A percentile compares a stretch with the other conserved stretches of the same genome.
phyloP scores from a whole-genome alignment of 257 asterid genomes.

The Sherardia arvensis region DNA sequence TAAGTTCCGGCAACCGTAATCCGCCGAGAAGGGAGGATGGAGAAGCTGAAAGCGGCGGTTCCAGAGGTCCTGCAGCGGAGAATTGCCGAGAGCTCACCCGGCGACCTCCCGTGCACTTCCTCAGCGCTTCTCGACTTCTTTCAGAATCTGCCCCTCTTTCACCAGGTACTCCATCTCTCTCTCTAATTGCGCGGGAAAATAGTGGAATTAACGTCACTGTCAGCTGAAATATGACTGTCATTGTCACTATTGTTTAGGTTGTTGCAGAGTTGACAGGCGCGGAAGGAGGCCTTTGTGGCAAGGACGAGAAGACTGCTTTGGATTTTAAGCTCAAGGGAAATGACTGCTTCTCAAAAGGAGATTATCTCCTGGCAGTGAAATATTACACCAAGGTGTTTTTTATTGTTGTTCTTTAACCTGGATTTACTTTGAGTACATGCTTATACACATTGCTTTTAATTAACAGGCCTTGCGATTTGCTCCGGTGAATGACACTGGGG shows the following conservation, averaged over 20 bases:
- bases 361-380: constrained; percentile 49
- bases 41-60: constrained; percentile 64
- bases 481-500: constrained; percentile 48
- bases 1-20: not conserved
- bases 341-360: constrained; percentile 59
- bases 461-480: constrained; percentile 73
- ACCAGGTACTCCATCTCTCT: constrained; percentile 37
- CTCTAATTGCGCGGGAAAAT: not conserved
- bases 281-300: constrained; percentile 53
- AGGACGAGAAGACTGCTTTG: constrained; percentile 57
- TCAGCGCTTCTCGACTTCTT: constrained; percentile 61
- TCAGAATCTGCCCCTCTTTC: constrained; percentile 49
- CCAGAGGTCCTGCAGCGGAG: constrained; percentile 44
- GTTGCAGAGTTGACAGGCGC: constrained; percentile 70
- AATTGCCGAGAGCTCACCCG: constrained; percentile 36
- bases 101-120: constrained; percentile 47
- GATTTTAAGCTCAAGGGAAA: constrained; percentile 74
- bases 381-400: constrained; percentile 61
- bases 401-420: not conserved
- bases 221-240: not conserved
- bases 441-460: constrained; percentile 14
- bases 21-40: constrained; percentile 34
- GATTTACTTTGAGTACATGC: not conserved
- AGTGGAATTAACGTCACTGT: not conserved
- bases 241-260: constrained; percentile 28